Evolutionary conservation across 116 monocot genomes (phyloP).

Genomic region (Iris pallida): DNA sequence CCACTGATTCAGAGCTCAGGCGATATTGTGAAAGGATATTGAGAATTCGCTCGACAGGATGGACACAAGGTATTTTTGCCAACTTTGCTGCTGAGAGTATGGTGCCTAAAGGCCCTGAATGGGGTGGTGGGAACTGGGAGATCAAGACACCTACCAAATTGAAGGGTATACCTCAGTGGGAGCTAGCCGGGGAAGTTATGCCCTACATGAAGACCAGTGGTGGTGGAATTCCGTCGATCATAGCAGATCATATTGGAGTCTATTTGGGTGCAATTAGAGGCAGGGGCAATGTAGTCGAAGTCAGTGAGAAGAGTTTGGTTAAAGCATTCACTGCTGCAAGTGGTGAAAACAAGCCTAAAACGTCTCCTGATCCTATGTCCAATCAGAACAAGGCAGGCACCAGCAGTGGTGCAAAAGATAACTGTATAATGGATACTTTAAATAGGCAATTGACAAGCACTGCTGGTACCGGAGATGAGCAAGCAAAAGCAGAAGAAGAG

Average conservation of each 20-base stretch:
- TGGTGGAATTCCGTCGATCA: conserved; percentile 69
- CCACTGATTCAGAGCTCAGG: conserved; percentile 77
- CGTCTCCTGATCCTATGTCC: conserved; percentile 21
- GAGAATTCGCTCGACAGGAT: conserved; percentile 80
- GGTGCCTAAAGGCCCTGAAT: conserved; percentile 95
- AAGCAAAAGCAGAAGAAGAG: conserved; percentile 91
- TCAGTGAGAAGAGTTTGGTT: conserved; percentile 88
- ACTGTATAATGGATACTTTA: conserved; percentile 43
- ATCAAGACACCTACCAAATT: conserved; percentile 74
- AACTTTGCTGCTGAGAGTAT: conserved; percentile 99
- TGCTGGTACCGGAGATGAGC: conserved; percentile 51
- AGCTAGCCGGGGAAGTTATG: conserved; percentile 89
- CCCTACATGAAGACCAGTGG: conserved; percentile 96
- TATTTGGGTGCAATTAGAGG: conserved; percentile 85
- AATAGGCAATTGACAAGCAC: conserved; percentile 47
- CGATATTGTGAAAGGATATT: conserved; percentile 91
- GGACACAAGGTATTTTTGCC: conserved; percentile 95
- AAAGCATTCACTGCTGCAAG: conserved; percentile 42
- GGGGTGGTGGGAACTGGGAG: conserved; percentile 99
- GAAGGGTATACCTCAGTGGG: conserved; percentile 96
- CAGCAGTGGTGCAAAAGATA: conserved; percentile 24
- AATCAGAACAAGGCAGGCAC: conserved; percentile 18
- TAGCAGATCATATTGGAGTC: conserved; percentile 90
- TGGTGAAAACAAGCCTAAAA: conserved; percentile 41
- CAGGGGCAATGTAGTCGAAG: conserved; percentile 77